Base-by-base conservation (phyloP, 1,284 basidiomycete genomes). In the Ustilago loliicola region DNA sequence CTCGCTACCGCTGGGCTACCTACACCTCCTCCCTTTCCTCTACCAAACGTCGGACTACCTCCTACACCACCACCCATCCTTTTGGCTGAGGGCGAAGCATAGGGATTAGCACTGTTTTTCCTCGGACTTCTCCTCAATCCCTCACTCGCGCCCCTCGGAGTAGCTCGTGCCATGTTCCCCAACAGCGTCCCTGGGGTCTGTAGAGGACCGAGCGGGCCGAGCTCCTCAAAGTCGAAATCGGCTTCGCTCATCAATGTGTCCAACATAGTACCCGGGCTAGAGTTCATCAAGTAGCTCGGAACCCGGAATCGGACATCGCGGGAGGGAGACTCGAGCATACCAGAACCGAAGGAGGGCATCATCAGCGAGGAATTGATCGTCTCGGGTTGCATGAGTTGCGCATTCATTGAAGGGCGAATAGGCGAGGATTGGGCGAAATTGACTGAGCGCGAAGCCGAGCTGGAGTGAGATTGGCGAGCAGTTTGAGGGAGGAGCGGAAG, bases 91-190 rank as follows among this genome's bases (percentile, higher is more conserved):
- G 66, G 73, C 54, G 72, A 68, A 7, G 84, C 84, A 60, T 83
- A 86, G 3, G 84, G 84, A 61, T 86, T 86, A 36, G 75, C 60
- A 27, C 62, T 83, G n/a, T 78, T 79, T 72, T 86, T 86, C 23
- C 84, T 71, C 36, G 84, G 84, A 61, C 82, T 84, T 48, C 84
- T 66, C 11, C 84, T 72, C 47, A 80, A 59, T 1, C 73, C 66
- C 38, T 69, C 40, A 34, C 34, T 71, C 17, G 36, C 36, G 52
- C 19, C 63, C 61, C 25, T 53, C 51, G 50, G 23, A 47, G 45
- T 38, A 38, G 6, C 13, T 38, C 55, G 34, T 6, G 58, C 29
- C 48, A 66, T 52, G 53, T 72, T 66, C 47, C 66, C 63, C 10
- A 72, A 58, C 30, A 77, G 52, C 10, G 66, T 60, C 9, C 77